Conservation (phyloP, 257 asterid species). For the Solanum neorickii region DNA sequence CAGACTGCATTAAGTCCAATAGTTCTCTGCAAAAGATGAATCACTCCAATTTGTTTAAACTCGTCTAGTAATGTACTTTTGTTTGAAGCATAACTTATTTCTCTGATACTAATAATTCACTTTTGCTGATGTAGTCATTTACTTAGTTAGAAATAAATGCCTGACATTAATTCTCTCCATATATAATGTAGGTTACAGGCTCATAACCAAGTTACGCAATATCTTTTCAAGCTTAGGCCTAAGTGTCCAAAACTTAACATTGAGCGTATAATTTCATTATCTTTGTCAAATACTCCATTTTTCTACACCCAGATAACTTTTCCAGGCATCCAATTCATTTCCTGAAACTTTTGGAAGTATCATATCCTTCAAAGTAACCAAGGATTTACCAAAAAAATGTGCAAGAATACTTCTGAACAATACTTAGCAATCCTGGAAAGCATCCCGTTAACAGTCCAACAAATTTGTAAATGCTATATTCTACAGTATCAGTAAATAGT, state of each 20-base stretch:
- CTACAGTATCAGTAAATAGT: neutral
- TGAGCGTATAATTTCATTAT: neutral
- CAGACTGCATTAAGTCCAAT: conserved; percentile 66
- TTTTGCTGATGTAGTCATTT: neutral
- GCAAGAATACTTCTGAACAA: neutral
- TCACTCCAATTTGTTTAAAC: neutral
- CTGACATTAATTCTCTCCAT: neutral
- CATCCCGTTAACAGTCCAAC: neutral
- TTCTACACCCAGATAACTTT: neutral
- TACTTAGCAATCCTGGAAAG: neutral
- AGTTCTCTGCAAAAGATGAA: conserved; percentile 45
- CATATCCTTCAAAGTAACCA: neutral
- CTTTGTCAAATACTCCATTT: neutral
- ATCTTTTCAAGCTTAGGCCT: neutral
- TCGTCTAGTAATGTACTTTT: neutral
- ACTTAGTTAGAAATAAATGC: neutral
- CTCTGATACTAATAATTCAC: neutral
- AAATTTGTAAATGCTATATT: neutral
- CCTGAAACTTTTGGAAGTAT: neutral
- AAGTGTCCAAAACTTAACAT: neutral
- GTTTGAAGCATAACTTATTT: neutral
- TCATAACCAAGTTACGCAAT: neutral
- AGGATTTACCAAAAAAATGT: neutral
- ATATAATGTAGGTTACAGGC: neutral
- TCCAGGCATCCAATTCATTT: neutral